These are phyloP conservation scores for Triticum aestivum DNA, from an alignment of 176 grass and related monocot species.

Conservation along the genomic window DNA sequence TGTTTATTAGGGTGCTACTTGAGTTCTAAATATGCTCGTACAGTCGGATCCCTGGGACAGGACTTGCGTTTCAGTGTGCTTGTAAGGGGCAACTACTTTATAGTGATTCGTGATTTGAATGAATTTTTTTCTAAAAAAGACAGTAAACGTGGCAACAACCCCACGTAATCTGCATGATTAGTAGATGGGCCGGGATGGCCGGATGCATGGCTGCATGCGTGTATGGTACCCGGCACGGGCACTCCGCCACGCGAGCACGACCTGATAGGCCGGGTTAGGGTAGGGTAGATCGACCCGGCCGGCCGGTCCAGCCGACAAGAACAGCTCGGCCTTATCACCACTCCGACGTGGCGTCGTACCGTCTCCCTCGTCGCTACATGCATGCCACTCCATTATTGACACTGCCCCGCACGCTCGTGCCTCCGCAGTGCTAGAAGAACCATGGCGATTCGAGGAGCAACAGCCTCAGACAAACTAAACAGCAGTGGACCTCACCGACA, in stretches of 20 bases:
- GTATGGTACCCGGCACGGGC: no score
- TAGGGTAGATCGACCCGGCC: not conserved
- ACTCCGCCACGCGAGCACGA: no score
- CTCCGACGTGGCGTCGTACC: slow-evolving; percentile 51
- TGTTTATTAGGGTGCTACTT: no score
- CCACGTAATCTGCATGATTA: not conserved
- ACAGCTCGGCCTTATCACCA: slow-evolving; percentile 41
- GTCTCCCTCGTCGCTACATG: slow-evolving; percentile 9
- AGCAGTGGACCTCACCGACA: not conserved
- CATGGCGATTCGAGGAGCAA: not conserved
- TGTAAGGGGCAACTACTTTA: no score
- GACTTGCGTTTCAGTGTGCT: no score
- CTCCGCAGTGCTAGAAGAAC: not conserved
- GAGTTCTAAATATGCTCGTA: no score
- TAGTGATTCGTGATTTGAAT: no score
- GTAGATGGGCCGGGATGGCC: no score
- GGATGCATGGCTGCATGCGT: no score
- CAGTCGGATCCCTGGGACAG: no score
- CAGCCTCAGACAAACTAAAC: not conserved
- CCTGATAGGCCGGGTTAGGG: no score
- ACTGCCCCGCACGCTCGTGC: not conserved
- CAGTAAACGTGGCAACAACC: not conserved
- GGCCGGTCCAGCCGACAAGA: slow-evolving; percentile 2
- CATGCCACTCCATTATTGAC: slow-evolving; percentile 27
- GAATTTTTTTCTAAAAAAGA: no score